phyloP scores from a whole-genome alignment of 78 protist genomes.

The Dictyostelium capitatum region DNA sequence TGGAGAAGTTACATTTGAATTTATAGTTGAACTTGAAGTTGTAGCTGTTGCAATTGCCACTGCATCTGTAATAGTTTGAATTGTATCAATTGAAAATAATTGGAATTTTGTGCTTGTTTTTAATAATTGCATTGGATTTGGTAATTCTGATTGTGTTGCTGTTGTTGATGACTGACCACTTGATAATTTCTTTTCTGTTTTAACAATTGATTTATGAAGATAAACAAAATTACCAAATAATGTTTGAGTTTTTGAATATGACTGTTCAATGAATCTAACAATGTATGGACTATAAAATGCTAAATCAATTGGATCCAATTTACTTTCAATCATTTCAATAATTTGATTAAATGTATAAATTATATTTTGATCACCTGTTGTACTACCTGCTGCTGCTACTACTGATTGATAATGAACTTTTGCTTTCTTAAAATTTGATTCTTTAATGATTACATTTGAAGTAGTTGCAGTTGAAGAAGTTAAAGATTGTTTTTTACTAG shows the following conservation, averaged over 20 bases:
- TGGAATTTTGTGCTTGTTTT: conserved; percentile 39
- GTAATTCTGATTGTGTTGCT: neutral
- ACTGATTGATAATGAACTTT: conserved; percentile 15
- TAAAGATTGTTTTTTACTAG: neutral
- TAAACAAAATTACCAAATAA: conserved; percentile 61
- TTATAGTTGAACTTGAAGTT: neutral
- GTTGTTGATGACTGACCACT: neutral
- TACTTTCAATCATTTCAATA: conserved; percentile 22
- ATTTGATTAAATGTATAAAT: conserved; percentile 13
- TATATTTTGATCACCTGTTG: neutral
- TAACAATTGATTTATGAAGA: conserved; percentile 37
- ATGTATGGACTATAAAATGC: conserved; percentile 24
- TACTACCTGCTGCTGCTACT: neutral
- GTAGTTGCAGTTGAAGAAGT: conserved; percentile 2
- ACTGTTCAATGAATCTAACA: conserved; percentile 36
- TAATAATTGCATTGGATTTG: conserved; percentile 37
- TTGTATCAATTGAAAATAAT: conserved; percentile 22
- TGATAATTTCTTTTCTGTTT: conserved; percentile 13
- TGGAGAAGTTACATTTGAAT: neutral
- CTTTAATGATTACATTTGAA: conserved; percentile 16
- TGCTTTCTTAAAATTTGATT: conserved; percentile 36
- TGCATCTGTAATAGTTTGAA: neutral
- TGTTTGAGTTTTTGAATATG: conserved; percentile 34
- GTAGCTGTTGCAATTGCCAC: neutral
- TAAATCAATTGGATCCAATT: conserved; percentile 69